Evolutionary conservation across 78 protist species (phyloP), one percentile per base, ranked within the genome.

Genomic region (Capsaspora owczarzaki): DNA sequence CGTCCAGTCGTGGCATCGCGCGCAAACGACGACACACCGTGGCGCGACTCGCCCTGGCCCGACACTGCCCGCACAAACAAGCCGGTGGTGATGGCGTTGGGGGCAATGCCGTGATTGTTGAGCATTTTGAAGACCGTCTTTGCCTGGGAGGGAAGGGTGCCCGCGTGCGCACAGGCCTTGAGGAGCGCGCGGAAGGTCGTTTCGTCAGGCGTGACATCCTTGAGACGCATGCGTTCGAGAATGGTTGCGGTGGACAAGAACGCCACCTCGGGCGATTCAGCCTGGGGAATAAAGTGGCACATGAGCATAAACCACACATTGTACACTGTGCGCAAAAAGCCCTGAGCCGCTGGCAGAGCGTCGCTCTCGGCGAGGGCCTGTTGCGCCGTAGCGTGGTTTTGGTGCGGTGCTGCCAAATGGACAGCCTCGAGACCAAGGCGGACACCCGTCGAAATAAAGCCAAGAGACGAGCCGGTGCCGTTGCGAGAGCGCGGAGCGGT

Each of bases 41-140:
- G 76, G 47, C 79, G 40, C 43, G 53, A 27, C 79, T 27, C 19
- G 60, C 42, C 43, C 80, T 76, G n/a, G 6, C 66, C 66, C 41
- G 61, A 22, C 16, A 56, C 61, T 0, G 82, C 82, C 56, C n/a
- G 8, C 72, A 78, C 82, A 63, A 78, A 78, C 35, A 78, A 27
- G 51, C 82, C 82, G 2, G 82, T 78, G 35, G 72, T 78, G 40
- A 61, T 40, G 6, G 82, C 82, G 42, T 78, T 78, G 41, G 82
- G 71, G 22, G 61, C 72, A 42, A 78, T 78, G 14, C 82, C 82
- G 27, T 49, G 74, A 16, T 38, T 38, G 25, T 72, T 53, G 29
- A 78, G 56, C 82, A 78, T 53, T 14, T 41, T 22, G 6, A 78
- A 61, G 44, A 78, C 56, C 76, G 35, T 1, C 31, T 42, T 70